Conservation (phyloP, 129 eudicot genomes). For the Tagetes erecta region DNA sequence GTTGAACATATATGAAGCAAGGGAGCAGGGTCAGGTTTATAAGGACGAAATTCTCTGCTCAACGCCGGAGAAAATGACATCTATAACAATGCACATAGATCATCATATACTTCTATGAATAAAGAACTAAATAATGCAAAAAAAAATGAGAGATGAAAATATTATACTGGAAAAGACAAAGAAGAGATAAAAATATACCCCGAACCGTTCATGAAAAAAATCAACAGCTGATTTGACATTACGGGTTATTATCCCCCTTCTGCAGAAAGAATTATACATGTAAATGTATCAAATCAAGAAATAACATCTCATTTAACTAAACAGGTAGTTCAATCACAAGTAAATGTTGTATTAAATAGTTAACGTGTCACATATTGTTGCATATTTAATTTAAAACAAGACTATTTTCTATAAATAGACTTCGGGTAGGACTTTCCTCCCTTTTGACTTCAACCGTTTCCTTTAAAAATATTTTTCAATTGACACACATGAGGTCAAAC, state of each 20-base stretch:
- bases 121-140: not conserved
- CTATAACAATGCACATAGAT: slow-evolving; percentile 46
- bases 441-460: not conserved
- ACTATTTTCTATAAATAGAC: not conserved
- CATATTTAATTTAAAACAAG: not conserved
- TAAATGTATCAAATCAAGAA: slow-evolving; percentile 21
- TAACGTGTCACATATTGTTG: not conserved
- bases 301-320: not conserved
- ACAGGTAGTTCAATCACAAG: not conserved
- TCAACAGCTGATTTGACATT: slow-evolving; percentile 89
- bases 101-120: not conserved
- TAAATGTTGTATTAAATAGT: not conserved
- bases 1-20: slow-evolving; percentile 82
- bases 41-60: slow-evolving; percentile 95
- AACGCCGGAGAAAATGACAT: slow-evolving; percentile 83
- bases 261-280: slow-evolving; percentile 36
- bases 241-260: slow-evolving; percentile 95
- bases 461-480: not conserved
- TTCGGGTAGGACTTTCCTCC: not conserved
- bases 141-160: not conserved
- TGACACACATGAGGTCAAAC: not conserved
- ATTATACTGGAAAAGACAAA: not conserved
- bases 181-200: slow-evolving; percentile 49
- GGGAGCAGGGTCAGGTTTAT: slow-evolving; percentile 95
- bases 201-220: slow-evolving; percentile 78